Evolutionary conservation across 768 basidiomycete species (phyloP), one percentile per base, ranked within the genome.

Genomic region (Tremella mesenterica): DNA sequence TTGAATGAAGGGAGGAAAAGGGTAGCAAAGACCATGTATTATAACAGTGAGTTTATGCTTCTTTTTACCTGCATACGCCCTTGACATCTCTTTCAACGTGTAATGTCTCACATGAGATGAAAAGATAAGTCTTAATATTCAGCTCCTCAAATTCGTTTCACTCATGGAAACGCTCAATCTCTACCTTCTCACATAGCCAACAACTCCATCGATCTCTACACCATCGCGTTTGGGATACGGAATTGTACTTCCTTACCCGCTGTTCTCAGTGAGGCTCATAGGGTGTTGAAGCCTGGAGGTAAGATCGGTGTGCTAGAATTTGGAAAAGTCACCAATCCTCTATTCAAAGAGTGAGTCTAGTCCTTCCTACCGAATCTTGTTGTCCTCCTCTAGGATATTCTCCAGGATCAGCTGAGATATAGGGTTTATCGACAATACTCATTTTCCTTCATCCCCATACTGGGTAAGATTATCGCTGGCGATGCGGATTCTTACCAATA

Each of bases 11-110:
- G 95, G 1, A 80, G 81, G 73, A 85, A 81, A 67, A 77, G 91
- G 38, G 90, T 96, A 73, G 91, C 90, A 63, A 85, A 88, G 79
- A 97, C 93, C 1, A 92, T 99, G 86, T 99, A 97, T 73, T 86
- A 97, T 74, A 88, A 87, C 65, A 93, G 93, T 96, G 64, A 59
- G 75, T 62, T 74, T 82, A 76, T 23, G 55, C 30, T 31, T n/a
- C 29, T 18, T 12, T 7, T 50, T 7, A 25, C 27, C 4, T 34
- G 48, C 6, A 18, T 30, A 5, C 28, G 23, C 43, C 29, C 8
- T 33, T 30, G 20, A 9, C 6, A 25, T 44, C 51, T 33, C 23
- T 8, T 9, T 25, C 23, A 44, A 10, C 9, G 9, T 13, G 12
- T 25, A n/a, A n/a, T n/a, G n/a, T n/a, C n/a, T n/a, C n/a, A n/a